Base-by-base conservation (phyloP, 2,329 filamentous ascomycete species). In the Didymella keratinophila region DNA sequence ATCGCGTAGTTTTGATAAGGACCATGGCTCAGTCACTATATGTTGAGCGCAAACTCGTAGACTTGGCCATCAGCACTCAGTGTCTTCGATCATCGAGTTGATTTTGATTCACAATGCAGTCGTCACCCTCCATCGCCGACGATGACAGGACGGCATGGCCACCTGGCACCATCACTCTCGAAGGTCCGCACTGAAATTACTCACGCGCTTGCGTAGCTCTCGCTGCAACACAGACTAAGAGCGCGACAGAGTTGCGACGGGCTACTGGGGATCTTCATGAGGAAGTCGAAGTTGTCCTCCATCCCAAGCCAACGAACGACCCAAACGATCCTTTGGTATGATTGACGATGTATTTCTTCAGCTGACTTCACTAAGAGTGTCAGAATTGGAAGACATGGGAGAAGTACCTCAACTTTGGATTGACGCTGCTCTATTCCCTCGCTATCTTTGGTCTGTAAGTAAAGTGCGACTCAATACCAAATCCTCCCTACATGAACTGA, bases 311-410 rank as follows among this genome's bases (percentile, higher is more conserved):
- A 28, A 57, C 49, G 12, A 54, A 36, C 20, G 49, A 61, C 23
- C 52, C 44, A 9, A 61, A 61, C n/a, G 58, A 61, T 27, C 58
- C 58, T 23, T 34, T 61, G 25, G 54, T 57, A 47, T 14, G 48
- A 36, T 28, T 12, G 16, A 21, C 16, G 25, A 16, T 8, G 14
- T n/a, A 2, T 14, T 4, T 11, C 20, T 2, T 21, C 32, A 25
- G 41, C 41, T 47, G 4, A 4, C 12, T 9, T 1, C 14, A 7
- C 47, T 57, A 41, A 51, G 10, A 3, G 7, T 8, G 5, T 9
- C 54, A 57, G 58, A 61, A 57, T 21, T 61, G 58, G 53, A 61
- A 61, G 23, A 20, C 7, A 21, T 51, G 53, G 58, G 58, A 61
- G 42, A 61, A 61, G 41, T 42, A 57, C 18, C 52, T 56, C 37